Base-by-base conservation (phyloP, 495 filamentous ascomycete genomes). In the Clohesyomyces aquaticus region DNA sequence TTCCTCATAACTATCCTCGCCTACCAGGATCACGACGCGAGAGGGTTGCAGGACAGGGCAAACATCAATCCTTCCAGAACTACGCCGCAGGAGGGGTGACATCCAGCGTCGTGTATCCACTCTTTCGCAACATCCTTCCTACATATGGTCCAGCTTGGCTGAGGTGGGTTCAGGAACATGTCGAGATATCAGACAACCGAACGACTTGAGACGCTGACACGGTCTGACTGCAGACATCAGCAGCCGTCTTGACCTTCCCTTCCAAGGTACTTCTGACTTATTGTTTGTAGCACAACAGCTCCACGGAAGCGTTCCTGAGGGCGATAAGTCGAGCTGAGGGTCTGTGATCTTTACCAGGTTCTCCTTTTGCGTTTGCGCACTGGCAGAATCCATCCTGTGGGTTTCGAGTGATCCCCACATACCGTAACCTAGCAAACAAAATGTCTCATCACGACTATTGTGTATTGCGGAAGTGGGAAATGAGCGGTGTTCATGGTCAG, bases 201-300 rank as follows among this genome's bases (percentile, higher is more conserved):
- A 48, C 10, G n/a, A 28, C 48, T 28, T 52, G 56, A 60, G 46
- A 52, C 38, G 54, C 23, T 12, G 48, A 66, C 45, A 60, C 63
- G 56, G 42, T 66, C 63, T 66, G 35, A 66, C 63, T 55, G 63
- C 63, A 66, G 41, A 35, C 16, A n/a, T 29, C n/a, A 27, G 50
- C 46, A 51, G 42, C 23, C 32, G 4, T 51, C 26, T 38, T n/a
- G 21, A 45, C 16, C 61, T 41, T 14, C 46, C 25, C 23, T 18
- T 53, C 46, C 25, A 46, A 19, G 22, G n/a, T 25, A 43, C 53
- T 27, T 16, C 21, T 14, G 9, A 18, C 27, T 12, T 38, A 14
- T 6, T 38, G 32, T 38, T 38, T 59, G 42, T 49, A 35, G 8
- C 42, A 59, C 41, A 22, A 35, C 41, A 47, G 23, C 42, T 50